Percentiles rank a stretch among this genome's conserved stretches.
Evolutionary conservation across 768 basidiomycete species (phyloP).

Genomic region (Agaricus subrufescens): DNA sequence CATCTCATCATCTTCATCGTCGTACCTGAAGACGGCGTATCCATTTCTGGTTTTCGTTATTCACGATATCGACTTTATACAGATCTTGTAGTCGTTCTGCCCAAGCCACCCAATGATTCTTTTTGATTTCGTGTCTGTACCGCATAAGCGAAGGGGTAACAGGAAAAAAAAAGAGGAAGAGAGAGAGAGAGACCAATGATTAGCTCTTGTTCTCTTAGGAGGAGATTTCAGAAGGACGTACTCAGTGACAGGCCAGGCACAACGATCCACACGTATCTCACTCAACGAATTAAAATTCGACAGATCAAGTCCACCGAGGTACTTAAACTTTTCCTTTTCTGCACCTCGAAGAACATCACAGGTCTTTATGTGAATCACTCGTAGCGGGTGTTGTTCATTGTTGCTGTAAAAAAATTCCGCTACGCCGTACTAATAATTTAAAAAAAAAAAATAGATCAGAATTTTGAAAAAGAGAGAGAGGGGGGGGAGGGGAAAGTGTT

Average conservation of each 20-base stretch:
- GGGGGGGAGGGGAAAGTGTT: no score
- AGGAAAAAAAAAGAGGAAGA: not conserved
- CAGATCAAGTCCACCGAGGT: not conserved
- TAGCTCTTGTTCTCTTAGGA: not conserved
- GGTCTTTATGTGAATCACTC: not conserved
- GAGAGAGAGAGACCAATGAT: not conserved
- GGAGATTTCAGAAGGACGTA: not conserved
- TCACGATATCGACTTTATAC: not conserved
- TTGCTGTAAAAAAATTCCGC: conserved; percentile 7
- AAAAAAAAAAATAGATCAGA: not conserved
- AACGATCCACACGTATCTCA: not conserved
- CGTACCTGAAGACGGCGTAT: not conserved
- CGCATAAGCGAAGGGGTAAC: not conserved
- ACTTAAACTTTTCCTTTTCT: conserved; percentile 7
- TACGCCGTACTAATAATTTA: not conserved
- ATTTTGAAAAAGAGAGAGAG: not conserved
- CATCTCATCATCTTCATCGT: not conserved
- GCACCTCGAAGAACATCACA: not conserved
- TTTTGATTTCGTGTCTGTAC: conserved; percentile 1
- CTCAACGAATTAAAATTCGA: conserved; percentile 3
- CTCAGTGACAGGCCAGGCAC: conserved; percentile 1
- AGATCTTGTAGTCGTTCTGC: conserved; percentile 1
- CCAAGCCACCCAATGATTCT: conserved; percentile 1
- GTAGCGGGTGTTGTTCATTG: not conserved
- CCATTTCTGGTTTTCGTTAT: not conserved